Evolutionary conservation across 2,329 filamentous ascomycete species (phyloP), one percentile per base, ranked within the genome.

Genomic region (Colletotrichum eleusines): DNA sequence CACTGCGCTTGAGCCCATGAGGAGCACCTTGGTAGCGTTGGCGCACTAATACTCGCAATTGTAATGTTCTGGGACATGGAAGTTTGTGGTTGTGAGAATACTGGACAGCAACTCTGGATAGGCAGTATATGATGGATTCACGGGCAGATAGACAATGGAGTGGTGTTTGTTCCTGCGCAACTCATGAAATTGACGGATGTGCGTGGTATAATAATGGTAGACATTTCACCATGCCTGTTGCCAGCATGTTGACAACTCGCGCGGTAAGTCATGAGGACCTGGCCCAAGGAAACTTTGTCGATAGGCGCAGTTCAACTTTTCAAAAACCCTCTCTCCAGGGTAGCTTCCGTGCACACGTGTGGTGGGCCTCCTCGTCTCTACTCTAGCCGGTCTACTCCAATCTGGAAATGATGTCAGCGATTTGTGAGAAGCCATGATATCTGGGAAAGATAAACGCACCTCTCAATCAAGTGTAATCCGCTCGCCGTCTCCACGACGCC

Each of bases 391-490:
- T 59, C 58, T 75, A 81, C 73, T 80, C 78, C 59, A 80, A 74
- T 61, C 79, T 89, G 81, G 93, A 79, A 94, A 94, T 78, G 94
- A 82, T 94, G 92, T 69, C 33, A 57, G 63, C 33, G 23, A 31
- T 31, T 31, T 61, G 28, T 26, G 16, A 8, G 5, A n/a, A 23
- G 5, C 5, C 65, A 42, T 16, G 4, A 7, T 11, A n/a, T 12
- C 6, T 46, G 16, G 35, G n/a, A 23, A 18, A 7, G 23, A 73
- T 2, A 20, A 26, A n/a, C 81, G 69, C 87, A 97, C 94, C 95
- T 92, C 84, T 98, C 92, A 82, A 99, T 99, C 82, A 99, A 86
- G 84, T 99, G 96, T 78, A 98, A 85, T 1, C 96, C 96, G 63
- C 95, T 98, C 60, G 94, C 95, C 48, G 96, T 98, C 82, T 97